Conservation (phyloP, 208 protist genomes). For the Acanthamoeba castellanii region DNA sequence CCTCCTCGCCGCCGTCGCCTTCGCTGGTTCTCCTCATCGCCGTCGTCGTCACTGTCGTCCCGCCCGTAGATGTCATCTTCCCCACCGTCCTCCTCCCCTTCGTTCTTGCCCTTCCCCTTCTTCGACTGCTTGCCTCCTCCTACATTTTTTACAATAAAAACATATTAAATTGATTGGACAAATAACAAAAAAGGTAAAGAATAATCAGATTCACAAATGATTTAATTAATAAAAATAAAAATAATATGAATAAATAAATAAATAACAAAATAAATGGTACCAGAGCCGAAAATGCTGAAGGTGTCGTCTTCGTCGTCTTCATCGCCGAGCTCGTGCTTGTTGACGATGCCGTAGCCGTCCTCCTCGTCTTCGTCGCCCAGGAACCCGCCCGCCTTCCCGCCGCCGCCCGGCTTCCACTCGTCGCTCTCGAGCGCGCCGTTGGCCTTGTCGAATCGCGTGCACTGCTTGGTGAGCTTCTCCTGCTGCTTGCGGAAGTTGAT, state of each 20-base stretch:
- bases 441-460: neutral
- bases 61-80: neutral
- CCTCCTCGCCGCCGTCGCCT: neutral
- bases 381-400: neutral
- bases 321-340: neutral
- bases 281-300: neutral
- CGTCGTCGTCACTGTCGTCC: neutral
- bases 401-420: neutral
- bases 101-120: neutral
- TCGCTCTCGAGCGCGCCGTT: neutral
- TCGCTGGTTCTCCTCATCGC: neutral
- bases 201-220: too few species aligned
- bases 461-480: slow-evolving; percentile 19
- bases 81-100: neutral
- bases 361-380: neutral
- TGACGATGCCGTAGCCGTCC: slow-evolving; percentile 7
- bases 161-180: too few species aligned
- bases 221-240: neutral
- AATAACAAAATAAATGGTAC: neutral
- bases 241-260: neutral
- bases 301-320: neutral
- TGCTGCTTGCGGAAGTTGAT: slow-evolving; percentile 19
- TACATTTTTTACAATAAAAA: too few species aligned
- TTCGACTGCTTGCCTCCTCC: too few species aligned
- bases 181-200: too few species aligned